Evolutionary conservation across 305 asterid species (phyloP), one percentile per base, ranked within the genome.

Genomic region (Solanum hybrid): DNA sequence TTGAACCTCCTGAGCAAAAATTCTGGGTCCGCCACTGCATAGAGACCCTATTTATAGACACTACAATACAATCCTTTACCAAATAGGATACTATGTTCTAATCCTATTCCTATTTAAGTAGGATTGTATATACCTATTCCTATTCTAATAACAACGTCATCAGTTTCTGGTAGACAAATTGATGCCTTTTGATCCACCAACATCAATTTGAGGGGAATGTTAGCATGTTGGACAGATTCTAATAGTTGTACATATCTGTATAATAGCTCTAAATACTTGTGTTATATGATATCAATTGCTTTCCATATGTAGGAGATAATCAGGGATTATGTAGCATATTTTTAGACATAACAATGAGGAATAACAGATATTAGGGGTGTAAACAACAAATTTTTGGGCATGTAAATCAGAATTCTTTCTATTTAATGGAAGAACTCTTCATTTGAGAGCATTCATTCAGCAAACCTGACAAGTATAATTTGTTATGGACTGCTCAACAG

Each of bases 401-500:
- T 73, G 4, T 29, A 73, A 73, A 73, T 73, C 79, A 73, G 10
- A 73, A 73, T 73, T 29, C 79, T 27, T 73, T 73, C 36, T 29
- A 73, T 73, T 73, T 27, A 73, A 13, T 73, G 36, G 36, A 73
- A 73, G 79, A 73, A 29, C 78, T 73, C n/a, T 73, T 19, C 35
- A 73, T 73, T 73, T 73, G 22, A 27, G 37, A 29, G 36, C 22
- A 29, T 73, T 73, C 37, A 29, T 29, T 73, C 79, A 73, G 36
- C 79, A 27, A 29, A 29, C 4, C 10, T 73, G 37, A 73, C 78
- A 73, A 66, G 75, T n/a, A 69, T 69, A 69, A 69, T 78, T 40
- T 78, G 71, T 88, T 78, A 76, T 76, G 45, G 82, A 87, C 37
- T 87, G 35, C 85, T 78, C 95, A 92, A 95, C 91, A 89, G 90